phyloP scores from a whole-genome alignment of 331 rosid species.

The Ulmus americana region DNA sequence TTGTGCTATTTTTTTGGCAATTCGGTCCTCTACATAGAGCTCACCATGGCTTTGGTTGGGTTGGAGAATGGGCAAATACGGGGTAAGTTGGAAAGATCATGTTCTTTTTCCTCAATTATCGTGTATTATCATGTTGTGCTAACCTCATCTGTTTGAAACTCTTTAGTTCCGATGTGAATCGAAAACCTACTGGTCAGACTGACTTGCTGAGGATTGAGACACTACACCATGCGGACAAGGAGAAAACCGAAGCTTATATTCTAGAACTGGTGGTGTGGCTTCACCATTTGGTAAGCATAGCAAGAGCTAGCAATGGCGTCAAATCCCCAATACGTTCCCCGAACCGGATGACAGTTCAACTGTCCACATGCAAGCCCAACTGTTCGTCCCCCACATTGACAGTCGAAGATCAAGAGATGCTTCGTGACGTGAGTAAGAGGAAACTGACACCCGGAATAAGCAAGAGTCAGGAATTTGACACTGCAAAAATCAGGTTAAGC shows the following conservation, averaged over 20 bases:
- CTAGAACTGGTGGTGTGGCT: conserved; percentile 93
- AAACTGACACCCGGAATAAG: conserved; percentile 88
- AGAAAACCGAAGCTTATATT: conserved; percentile 66
- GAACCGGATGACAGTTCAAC: conserved; percentile 41
- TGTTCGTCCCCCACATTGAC: conserved; percentile 64
- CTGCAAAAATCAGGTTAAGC: conserved; percentile 60
- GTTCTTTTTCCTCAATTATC: neutral
- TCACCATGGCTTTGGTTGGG: conserved; percentile 99
- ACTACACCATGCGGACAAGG: conserved; percentile 87
- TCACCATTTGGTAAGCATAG: conserved; percentile 81
- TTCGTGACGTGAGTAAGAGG: conserved; percentile 68
- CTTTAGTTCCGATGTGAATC: conserved; percentile 68
- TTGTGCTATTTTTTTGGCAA: conserved; percentile 13
- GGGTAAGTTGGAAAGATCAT: conserved; percentile 51
- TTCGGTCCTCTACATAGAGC: conserved; percentile 50
- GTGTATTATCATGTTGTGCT: conserved; percentile 6
- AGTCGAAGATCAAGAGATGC: conserved; percentile 90
- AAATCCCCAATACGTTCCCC: conserved; percentile 83
- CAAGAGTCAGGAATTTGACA: conserved; percentile 92
- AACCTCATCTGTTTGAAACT: conserved; percentile 16
- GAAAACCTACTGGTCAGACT: conserved; percentile 60
- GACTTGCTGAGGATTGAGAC: conserved; percentile 86
- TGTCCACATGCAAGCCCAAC: conserved; percentile 37
- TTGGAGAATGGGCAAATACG: conserved; percentile 99
- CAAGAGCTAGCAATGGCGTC: conserved; percentile 56